A percentile compares a stretch with the other conserved stretches of the same genome.
Evolutionary conservation across 805 yeast genomes (phyloP).

Genomic region (Candida corydali): DNA sequence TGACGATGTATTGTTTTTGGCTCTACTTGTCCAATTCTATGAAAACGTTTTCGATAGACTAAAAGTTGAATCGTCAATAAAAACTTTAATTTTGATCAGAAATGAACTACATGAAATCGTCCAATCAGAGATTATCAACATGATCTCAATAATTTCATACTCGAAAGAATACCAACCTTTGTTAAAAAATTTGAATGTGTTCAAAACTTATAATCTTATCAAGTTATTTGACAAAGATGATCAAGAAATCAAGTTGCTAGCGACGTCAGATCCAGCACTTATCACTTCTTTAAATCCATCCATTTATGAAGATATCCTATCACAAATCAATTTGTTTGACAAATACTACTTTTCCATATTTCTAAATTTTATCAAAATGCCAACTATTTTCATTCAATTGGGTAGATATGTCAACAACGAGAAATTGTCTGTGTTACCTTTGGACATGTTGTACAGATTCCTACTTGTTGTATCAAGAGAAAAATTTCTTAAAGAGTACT

Average conservation of each 20-base stretch:
- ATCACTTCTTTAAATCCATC: slow-evolving; percentile 10
- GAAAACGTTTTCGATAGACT: slow-evolving; percentile 11
- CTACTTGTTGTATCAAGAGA: slow-evolving; percentile 17
- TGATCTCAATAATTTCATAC: slow-evolving; percentile 19
- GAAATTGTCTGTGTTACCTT: slow-evolving; percentile 14
- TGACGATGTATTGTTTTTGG: slow-evolving; percentile 24
- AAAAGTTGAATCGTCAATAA: not conserved
- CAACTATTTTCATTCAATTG: slow-evolving; percentile 12
- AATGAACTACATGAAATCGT: slow-evolving; percentile 9
- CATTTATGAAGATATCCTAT: slow-evolving; percentile 11
- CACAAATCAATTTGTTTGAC: slow-evolving; percentile 12
- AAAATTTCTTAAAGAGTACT: slow-evolving; percentile 15
- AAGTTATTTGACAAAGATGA: slow-evolving; percentile 12
- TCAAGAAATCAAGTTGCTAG: slow-evolving; percentile 18
- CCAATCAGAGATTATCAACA: slow-evolving; percentile 16
- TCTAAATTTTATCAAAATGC: slow-evolving; percentile 18
- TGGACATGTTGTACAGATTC: slow-evolving; percentile 19
- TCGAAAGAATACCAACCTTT: slow-evolving; percentile 7
- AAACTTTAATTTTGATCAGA: not conserved
- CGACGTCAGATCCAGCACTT: slow-evolving; percentile 14
- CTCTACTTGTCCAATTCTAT: slow-evolving; percentile 23
- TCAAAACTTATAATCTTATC: slow-evolving; percentile 18
- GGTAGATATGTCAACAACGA: slow-evolving; percentile 4
- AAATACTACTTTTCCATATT: slow-evolving; percentile 22
- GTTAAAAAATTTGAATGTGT: slow-evolving; percentile 9